Evolutionary conservation across 768 basidiomycete species (phyloP).

Genomic region (Hygrocybe coccinea): DNA sequence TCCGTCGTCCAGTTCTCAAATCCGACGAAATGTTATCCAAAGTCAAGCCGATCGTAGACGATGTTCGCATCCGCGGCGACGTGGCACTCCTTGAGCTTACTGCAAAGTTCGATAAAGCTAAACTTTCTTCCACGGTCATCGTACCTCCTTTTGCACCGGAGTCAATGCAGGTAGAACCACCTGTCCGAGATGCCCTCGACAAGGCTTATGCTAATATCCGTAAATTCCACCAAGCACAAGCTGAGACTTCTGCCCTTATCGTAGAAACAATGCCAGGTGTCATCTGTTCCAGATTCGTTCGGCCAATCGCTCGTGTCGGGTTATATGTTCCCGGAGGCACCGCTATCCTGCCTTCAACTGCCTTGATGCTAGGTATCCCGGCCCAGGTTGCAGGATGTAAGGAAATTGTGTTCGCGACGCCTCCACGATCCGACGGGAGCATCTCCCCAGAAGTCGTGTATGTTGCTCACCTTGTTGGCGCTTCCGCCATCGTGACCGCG

Average conservation of each 20-base stretch:
- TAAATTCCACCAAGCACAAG: slow-evolving; percentile 88
- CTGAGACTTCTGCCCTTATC: slow-evolving; percentile 48
- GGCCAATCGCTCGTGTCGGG: slow-evolving; percentile 93
- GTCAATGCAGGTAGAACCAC: slow-evolving; percentile 53
- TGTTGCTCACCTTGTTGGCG: slow-evolving; percentile 87
- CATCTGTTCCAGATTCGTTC: slow-evolving; percentile 88
- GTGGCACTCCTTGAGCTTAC: slow-evolving; percentile 82
- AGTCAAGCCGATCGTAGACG: slow-evolving; percentile 90
- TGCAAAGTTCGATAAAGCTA: slow-evolving; percentile 86
- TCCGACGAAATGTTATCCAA: slow-evolving; percentile 85
- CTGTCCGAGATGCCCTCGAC: slow-evolving; percentile 79
- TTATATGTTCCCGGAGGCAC: slow-evolving; percentile 98
- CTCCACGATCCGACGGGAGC: slow-evolving; percentile 88
- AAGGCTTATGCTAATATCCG: slow-evolving; percentile 86
- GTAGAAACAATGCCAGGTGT: slow-evolving; percentile 99
- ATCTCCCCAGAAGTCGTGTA: slow-evolving; percentile 98
- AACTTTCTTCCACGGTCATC: slow-evolving; percentile 63
- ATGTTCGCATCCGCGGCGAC: slow-evolving; percentile 82
- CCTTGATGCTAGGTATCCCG: slow-evolving; percentile 96
- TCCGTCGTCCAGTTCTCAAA: slow-evolving; percentile 86
- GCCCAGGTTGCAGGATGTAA: slow-evolving; percentile 96
- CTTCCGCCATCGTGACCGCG: slow-evolving; percentile 85
- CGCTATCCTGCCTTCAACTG: slow-evolving; percentile 92
- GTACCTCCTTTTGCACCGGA: slow-evolving; percentile 74
- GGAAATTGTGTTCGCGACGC: slow-evolving; percentile 89